These are phyloP conservation scores for Paracoccidioides brasiliensis DNA, from an alignment of 2,329 filamentous ascomycete genomes.

Conservation along the genomic window DNA sequence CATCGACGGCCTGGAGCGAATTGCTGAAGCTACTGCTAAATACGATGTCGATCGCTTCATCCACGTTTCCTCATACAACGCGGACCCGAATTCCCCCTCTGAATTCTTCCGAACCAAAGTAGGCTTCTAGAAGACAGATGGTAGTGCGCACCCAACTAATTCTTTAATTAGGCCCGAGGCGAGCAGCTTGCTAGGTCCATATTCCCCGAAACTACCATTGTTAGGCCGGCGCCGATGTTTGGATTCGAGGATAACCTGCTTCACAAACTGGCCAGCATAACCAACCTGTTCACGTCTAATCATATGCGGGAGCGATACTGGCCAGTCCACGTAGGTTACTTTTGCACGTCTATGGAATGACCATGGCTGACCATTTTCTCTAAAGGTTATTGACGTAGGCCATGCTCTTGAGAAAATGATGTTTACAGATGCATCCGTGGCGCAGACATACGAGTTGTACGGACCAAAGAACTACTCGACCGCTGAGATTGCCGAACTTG, in stretches of 20 bases:
- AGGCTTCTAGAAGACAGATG: slow-evolving; percentile 12
- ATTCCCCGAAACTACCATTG: slow-evolving; percentile 94
- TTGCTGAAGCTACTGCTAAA: slow-evolving; percentile 87
- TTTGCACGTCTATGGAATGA: neutral
- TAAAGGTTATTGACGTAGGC: slow-evolving; percentile 74
- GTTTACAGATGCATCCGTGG: slow-evolving; percentile 78
- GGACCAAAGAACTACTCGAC: slow-evolving; percentile 88
- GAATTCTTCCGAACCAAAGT: slow-evolving; percentile 90
- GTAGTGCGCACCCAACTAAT: neutral
- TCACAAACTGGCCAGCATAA: slow-evolving; percentile 65
- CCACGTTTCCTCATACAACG: slow-evolving; percentile 92
- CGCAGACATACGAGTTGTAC: slow-evolving; percentile 87
- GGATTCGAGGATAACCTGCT: slow-evolving; percentile 90
- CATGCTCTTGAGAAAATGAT: slow-evolving; percentile 79
- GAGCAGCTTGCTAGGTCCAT: slow-evolving; percentile 76
- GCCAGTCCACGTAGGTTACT: slow-evolving; percentile 65
- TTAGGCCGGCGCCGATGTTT: slow-evolving; percentile 84
- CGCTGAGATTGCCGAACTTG: slow-evolving; percentile 70
- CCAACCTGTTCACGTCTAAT: slow-evolving; percentile 80
- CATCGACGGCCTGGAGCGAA: slow-evolving; percentile 81
- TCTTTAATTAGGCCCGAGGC: slow-evolving; percentile 47
- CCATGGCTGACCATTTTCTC: slow-evolving; percentile 6
- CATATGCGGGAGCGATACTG: slow-evolving; percentile 83
- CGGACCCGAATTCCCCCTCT: slow-evolving; percentile 62
- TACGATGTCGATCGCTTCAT: slow-evolving; percentile 97